Conservation (phyloP, 1,284 basidiomycete species). For the Ceratobasidium sp. region DNA sequence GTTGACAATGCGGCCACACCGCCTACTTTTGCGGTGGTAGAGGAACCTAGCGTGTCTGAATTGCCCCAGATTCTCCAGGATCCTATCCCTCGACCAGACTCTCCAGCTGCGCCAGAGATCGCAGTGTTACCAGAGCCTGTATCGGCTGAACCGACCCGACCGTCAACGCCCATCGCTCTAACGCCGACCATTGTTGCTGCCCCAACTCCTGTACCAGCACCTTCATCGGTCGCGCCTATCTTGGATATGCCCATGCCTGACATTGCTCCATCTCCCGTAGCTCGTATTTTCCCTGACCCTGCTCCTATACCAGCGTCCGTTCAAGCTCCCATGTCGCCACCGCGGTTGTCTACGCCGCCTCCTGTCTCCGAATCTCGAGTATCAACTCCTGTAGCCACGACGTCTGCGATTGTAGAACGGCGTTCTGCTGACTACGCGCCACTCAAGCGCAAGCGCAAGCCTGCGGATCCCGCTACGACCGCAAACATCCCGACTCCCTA, state of each 20-base stretch:
- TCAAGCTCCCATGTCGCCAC: not conserved
- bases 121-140: not conserved
- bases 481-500: not conserved
- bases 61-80: no score
- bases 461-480: not conserved
- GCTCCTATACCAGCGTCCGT: not conserved
- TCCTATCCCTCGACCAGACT: no score
- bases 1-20: not conserved
- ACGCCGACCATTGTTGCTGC: not conserved
- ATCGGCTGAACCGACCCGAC: not conserved
- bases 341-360: not conserved
- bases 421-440: not conserved
- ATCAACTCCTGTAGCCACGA: not conserved
- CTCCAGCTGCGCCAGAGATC: no score
- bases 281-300: not conserved
- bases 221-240: not conserved
- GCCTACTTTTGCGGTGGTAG: slow-evolving; percentile 1
- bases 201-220: not conserved
- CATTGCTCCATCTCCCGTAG: not conserved
- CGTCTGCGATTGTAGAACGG: not conserved
- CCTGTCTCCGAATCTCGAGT: not conserved
- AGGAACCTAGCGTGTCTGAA: not conserved
- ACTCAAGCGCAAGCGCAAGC: slow-evolving; percentile 26
- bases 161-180: not conserved
- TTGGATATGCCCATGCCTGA: not conserved